These are phyloP conservation scores for Marasmius fiardii DNA, from an alignment of 1,284 basidiomycete genomes.

Conservation along the genomic window DNA sequence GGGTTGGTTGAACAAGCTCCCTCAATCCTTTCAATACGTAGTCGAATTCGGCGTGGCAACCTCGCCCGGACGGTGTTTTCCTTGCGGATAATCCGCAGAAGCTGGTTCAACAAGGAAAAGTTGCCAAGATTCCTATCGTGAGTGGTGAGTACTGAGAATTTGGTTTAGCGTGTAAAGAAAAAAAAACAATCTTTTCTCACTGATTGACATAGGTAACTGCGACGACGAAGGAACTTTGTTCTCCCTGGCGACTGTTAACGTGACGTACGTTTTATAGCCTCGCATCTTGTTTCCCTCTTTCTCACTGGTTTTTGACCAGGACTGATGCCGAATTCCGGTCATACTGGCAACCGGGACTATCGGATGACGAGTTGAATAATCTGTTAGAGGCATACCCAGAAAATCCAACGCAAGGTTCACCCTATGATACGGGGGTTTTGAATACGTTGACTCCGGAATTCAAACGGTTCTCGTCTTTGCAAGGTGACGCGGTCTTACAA, in stretches of 20 bases:
- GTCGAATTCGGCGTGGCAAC: slow-evolving; percentile 42
- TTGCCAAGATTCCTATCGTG: slow-evolving; percentile 45
- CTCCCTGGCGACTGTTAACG: slow-evolving; percentile 37
- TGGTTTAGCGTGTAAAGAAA: too few relatives aligned
- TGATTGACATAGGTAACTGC: slow-evolving; percentile 31
- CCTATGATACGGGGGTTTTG: slow-evolving; percentile 42
- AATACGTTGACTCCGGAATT: slow-evolving; percentile 47
- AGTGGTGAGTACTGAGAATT: slow-evolving; percentile 26
- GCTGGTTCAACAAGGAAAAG: slow-evolving; percentile 35
- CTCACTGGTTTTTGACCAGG: slow-evolving; percentile 19
- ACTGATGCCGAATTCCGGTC: slow-evolving; percentile 31
- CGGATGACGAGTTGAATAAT: slow-evolving; percentile 24
- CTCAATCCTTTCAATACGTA: slow-evolving; percentile 23
- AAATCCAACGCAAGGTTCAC: slow-evolving; percentile 45
- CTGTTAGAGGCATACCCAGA: slow-evolving; percentile 38
- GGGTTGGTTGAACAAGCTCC: background rate
- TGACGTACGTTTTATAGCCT: slow-evolving; percentile 30
- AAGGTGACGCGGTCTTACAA: slow-evolving; percentile 53
- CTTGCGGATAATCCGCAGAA: slow-evolving; percentile 39
- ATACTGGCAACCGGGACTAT: slow-evolving; percentile 32
- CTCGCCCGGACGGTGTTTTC: slow-evolving; percentile 49
- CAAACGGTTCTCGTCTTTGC: slow-evolving; percentile 50
- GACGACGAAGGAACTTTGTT: slow-evolving; percentile 57
- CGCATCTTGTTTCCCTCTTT: background rate
- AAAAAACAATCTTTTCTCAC: too few relatives aligned